Evolutionary conservation across 108 stramenopile genomes (phyloP).

Genomic region (Fistulifera pelliculosa): DNA sequence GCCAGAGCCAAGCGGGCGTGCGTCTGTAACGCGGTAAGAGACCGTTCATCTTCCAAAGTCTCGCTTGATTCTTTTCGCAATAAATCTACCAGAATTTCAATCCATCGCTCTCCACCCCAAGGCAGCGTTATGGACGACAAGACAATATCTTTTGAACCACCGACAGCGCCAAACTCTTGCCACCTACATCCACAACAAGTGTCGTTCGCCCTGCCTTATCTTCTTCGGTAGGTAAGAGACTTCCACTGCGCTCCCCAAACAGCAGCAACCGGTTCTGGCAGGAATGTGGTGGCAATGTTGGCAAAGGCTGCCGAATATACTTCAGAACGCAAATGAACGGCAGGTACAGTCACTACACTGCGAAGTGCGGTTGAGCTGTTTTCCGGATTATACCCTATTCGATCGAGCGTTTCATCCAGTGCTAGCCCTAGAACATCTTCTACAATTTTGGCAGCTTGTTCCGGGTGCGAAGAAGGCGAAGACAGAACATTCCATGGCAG

Average conservation of each 20-base stretch:
- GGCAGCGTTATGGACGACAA: constrained; percentile 11
- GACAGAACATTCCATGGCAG: constrained; percentile 1
- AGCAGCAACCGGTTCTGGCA: constrained; percentile 60
- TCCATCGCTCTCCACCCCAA: constrained; percentile 54
- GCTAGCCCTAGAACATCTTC: constrained; percentile 22
- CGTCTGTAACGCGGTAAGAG: constrained; percentile 10
- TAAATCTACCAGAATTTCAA: constrained; percentile 41
- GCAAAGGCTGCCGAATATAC: not conserved
- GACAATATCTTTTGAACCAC: constrained; percentile 45
- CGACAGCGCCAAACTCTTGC: constrained; percentile 33
- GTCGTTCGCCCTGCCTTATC: constrained; percentile 16
- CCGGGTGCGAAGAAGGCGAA: not conserved
- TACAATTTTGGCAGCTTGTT: constrained; percentile 17
- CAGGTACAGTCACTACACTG: constrained; percentile 30
- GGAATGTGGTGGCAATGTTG: constrained; percentile 4
- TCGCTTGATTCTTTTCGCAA: constrained; percentile 25
- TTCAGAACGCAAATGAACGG: constrained; percentile 6
- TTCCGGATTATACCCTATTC: constrained; percentile 5
- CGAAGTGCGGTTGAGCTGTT: constrained; percentile 8
- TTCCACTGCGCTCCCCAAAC: constrained; percentile 57
- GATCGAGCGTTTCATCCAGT: constrained; percentile 30
- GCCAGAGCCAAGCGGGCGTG: constrained; percentile 27
- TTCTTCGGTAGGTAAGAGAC: constrained; percentile 26
- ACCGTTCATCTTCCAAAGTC: constrained; percentile 2
- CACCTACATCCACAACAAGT: constrained; percentile 70